These are phyloP conservation scores for Trichoderma sp. DNA, from an alignment of 2,329 filamentous ascomycete species.

Conservation along the genomic window DNA sequence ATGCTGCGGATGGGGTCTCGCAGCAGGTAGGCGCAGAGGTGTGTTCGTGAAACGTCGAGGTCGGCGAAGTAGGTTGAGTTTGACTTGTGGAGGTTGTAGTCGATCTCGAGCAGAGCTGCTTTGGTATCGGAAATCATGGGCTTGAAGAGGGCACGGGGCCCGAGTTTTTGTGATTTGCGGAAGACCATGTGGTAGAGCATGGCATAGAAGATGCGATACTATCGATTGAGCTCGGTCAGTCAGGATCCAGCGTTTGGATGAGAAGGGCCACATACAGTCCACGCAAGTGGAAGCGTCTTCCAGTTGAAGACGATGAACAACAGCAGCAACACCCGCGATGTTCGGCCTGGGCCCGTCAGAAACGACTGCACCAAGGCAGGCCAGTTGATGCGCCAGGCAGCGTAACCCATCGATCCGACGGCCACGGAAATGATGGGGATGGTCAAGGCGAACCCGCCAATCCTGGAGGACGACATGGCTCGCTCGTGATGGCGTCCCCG, in stretches of 20 bases:
- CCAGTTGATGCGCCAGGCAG: conserved; percentile 46
- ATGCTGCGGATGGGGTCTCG: conserved; percentile 55
- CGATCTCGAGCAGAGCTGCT: conserved; percentile 72
- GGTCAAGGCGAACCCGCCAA: conserved; percentile 33
- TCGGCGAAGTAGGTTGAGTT: conserved; percentile 86
- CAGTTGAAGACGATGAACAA: conserved; percentile 61
- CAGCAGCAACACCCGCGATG: conserved; percentile 51
- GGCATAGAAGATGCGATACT: conserved; percentile 59
- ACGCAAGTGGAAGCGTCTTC: conserved; percentile 72
- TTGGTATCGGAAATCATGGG: conserved; percentile 65
- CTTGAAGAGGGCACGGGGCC: conserved; percentile 67
- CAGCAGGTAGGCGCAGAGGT: conserved; percentile 70
- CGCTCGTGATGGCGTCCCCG: neutral
- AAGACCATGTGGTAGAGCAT: conserved; percentile 54
- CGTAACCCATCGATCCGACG: conserved; percentile 46
- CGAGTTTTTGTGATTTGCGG: conserved; percentile 47
- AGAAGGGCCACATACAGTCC: conserved; percentile 61
- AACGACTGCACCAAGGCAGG: conserved; percentile 40
- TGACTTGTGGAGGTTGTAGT: conserved; percentile 82
- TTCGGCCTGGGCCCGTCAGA: conserved; percentile 53
- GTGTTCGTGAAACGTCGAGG: conserved; percentile 77
- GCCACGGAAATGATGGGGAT: conserved; percentile 41
- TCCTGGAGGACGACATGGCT: conserved; percentile 27
- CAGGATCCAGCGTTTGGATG: neutral
- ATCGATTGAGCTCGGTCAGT: neutral